Base-by-base conservation (phyloP, 345 rosid species). In the Salix koriyanagi region DNA sequence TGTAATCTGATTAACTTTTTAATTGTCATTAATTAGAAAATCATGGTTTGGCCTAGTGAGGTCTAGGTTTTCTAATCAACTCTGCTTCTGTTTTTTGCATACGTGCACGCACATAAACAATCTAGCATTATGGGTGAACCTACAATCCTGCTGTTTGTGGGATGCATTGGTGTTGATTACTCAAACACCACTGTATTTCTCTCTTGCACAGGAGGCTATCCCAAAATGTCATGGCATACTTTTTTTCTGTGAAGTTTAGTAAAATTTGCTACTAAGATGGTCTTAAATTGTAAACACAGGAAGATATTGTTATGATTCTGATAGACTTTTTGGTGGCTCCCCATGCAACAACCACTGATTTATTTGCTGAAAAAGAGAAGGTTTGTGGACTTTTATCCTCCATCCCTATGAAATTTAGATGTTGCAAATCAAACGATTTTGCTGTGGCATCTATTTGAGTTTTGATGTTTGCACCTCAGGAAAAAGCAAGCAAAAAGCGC, bases 311-410 rank as follows among this genome's bases (percentile, higher is more conserved):
- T 60, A 18, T 80, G 18, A 88, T 84, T 70, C 86, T 96, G 81
- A 82, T 91, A 66, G 97, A 89, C 79, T 96, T 91, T 85, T 82
- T 96, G 93, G 87, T 80, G 82, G 89, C 90, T 66, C 99, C 98
- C 70, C 92, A 87, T 81, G 88, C 94, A 21, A 93, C 92, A 76
- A 87, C 92, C 46, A 71, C 85, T 36, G 86, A 76, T 66, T 74
- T 83, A 64, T 91, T 93, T 83, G 75, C 88, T n/a, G 97, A 91
- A 80, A 88, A 89, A 81, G 97, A 93, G 79, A 86, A 88, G 90
- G 94, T 90, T 73, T 36, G 77, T 77, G 6, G 25, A 42, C 39
- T 48, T 19, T 56, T 60, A 37, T 66, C 46, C 42, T 39, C 65
- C 6, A 7, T 50, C 37, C 8, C 23, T 78, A 1, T 4, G 34